A percentile compares a stretch with the other conserved stretches of the same genome.
These are phyloP conservation scores for Capniomyces stellatus DNA, from an alignment of 371 early-diverging fungal species.

Conservation along the genomic window DNA sequence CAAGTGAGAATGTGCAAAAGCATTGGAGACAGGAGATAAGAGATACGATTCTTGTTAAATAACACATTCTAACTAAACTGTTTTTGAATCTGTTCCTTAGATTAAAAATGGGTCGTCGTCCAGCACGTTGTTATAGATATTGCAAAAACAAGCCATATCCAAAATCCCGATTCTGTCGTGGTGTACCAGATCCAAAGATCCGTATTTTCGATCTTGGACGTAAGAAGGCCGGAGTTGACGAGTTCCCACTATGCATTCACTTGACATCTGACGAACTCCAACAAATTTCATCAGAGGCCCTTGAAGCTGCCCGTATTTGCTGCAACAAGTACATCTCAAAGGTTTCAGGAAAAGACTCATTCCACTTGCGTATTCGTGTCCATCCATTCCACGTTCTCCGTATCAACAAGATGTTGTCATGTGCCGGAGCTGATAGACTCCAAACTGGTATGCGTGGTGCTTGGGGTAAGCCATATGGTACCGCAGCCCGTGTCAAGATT, in stretches of 20 bases:
- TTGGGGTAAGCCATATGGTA: constrained; percentile 99
- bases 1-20: too few species aligned
- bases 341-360: constrained; percentile 97
- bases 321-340: constrained; percentile 99
- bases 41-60: too few species aligned
- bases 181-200: constrained; percentile 99
- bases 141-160: constrained; percentile 99
- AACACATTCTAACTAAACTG: too few species aligned
- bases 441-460: constrained; percentile 99
- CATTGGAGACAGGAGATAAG: too few species aligned
- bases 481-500: constrained; percentile 98
- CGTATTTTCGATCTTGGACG: constrained; percentile 98
- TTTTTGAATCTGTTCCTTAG: too few species aligned
- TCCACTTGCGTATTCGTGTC: constrained; percentile 99
- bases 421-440: constrained; percentile 99
- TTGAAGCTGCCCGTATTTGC: constrained; percentile 99
- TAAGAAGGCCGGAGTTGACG: constrained; percentile 97
- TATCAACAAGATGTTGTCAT: constrained; percentile 99
- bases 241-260: constrained; percentile 96
- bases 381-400: constrained; percentile 99
- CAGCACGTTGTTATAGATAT: constrained; percentile 98
- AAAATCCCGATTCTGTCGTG: constrained; percentile 99
- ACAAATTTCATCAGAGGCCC: constrained; percentile 98
- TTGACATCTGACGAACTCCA: constrained; percentile 97
- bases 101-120: constrained; percentile 91